Evolutionary conservation across 108 stramenopile genomes (phyloP).

Genomic region (Skeletonema grethae): DNA sequence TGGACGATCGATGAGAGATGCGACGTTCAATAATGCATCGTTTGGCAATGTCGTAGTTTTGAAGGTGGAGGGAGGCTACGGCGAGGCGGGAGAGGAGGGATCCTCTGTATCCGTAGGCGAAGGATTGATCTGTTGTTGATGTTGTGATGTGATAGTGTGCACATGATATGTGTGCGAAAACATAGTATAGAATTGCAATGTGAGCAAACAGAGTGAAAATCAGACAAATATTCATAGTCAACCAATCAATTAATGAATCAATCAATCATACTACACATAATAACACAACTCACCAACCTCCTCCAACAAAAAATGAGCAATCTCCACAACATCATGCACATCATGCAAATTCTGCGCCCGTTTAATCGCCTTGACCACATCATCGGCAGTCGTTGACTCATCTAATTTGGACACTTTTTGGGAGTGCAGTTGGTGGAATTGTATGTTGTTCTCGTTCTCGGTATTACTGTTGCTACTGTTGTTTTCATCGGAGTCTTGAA

Average conservation of each 20-base stretch:
- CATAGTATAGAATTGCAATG: neutral
- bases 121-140: conserved; percentile 22
- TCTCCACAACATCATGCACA: conserved; percentile 60
- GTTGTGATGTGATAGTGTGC: too few relatives aligned
- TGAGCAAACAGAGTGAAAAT: neutral
- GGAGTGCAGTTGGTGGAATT: conserved; percentile 53
- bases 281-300: conserved; percentile 54
- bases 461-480: neutral
- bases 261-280: neutral
- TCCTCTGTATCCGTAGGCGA: conserved; percentile 78
- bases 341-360: conserved; percentile 83
- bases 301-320: conserved; percentile 77
- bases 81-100: conserved; percentile 79
- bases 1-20: conserved; percentile 53
- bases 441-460: too few relatives aligned
- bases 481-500: neutral
- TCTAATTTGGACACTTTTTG: conserved; percentile 50
- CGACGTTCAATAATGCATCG: conserved; percentile 67
- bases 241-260: neutral
- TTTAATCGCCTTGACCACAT: conserved; percentile 70
- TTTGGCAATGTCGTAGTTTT: conserved; percentile 66
- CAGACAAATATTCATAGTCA: neutral
- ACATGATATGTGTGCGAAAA: too few relatives aligned
- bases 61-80: conserved; percentile 76
- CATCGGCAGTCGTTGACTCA: conserved; percentile 62